Base-by-base conservation (phyloP, 768 basidiomycete species). In the Dacryopinax spathularia region DNA sequence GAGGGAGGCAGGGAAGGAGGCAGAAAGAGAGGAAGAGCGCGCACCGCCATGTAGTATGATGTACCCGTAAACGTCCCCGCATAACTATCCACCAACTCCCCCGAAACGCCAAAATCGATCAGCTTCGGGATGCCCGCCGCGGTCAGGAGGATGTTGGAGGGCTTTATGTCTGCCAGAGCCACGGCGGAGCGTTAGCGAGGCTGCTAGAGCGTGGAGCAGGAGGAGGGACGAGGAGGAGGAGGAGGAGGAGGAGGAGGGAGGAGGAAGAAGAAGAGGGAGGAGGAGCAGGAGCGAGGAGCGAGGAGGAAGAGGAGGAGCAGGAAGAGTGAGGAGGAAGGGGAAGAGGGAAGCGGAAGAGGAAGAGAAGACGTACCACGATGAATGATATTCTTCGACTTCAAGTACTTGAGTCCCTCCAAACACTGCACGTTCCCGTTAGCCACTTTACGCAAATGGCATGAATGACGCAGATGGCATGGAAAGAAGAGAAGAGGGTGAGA, bases 31-130 rank as follows among this genome's bases (percentile, higher is more conserved):
- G 7, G 16, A 29, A n/a, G 39, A 35, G 13, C 31, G 84, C 94
- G 74, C 70, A 97, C 95, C 68, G 96, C 94, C 95, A 98, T 98
- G 76, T 98, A 99, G 68, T 90, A 88, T 72, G 92, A 92, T 43
- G 95, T 98, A 6, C 96, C 96, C 1, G 95, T 98, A 72, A 97
- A 98, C 0, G 96, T 98, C 62, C 89, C 90, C 16, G 96, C 96
- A 66, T 89, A 75, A 60, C 89, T 91, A 70, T 88, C 85, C 69
- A 97, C 85, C 25, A 99, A 81, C 75, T 96, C 91, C 39, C 95
- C 96, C 29, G 95, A 97, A 20, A 98, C 96, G 33, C 96, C 96
- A 71, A 99, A 99, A 75, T 99, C 96, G 73, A 83, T 86, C 2
- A 99, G 80, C 73, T 93, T 96, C 71, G 98, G 86, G 56, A 91